phyloP scores from a whole-genome alignment of 2,329 filamentous ascomycete genomes.

The Ciborinia camelliae region DNA sequence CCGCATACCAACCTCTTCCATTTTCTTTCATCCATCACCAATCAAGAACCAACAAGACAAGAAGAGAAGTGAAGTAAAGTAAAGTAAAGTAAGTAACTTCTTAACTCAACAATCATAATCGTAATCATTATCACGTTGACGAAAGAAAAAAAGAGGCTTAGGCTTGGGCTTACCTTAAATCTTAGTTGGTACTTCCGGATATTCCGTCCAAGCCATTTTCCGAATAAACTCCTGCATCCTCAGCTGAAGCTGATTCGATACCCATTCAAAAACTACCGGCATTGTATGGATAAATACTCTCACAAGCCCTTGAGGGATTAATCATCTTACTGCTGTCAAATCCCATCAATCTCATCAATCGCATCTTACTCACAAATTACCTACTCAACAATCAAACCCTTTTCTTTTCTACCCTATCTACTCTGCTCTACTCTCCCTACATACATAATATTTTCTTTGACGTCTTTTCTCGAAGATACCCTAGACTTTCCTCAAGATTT shows the following conservation, averaged over 20 bases:
- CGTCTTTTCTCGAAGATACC: neutral
- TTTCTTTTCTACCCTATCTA: too few species aligned
- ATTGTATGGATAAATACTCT: neutral
- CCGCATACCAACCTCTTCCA: slow-evolving; percentile 6
- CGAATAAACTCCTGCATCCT: neutral
- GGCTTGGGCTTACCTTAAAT: neutral
- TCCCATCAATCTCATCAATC: too few species aligned
- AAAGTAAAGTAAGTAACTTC: too few species aligned
- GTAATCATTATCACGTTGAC: too few species aligned
- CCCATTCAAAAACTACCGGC: neutral
- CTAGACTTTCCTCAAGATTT: neutral
- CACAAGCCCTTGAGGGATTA: neutral
- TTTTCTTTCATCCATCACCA: slow-evolving; percentile 11
- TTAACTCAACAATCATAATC: neutral
- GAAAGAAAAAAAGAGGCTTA: neutral
- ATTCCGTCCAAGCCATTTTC: neutral
- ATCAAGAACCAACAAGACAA: neutral
- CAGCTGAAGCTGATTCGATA: neutral
- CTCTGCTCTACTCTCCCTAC: too few species aligned
- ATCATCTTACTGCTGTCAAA: neutral
- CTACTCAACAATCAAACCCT: neutral
- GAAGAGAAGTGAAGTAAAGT: too few species aligned
- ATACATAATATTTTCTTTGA: neutral
- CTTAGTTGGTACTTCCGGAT: neutral
- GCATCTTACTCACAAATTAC: neutral